Percentiles rank a stretch among this genome's conserved stretches.
Conservation (phyloP, 2,329 filamentous ascomycete species). For the Alternaria panax region DNA sequence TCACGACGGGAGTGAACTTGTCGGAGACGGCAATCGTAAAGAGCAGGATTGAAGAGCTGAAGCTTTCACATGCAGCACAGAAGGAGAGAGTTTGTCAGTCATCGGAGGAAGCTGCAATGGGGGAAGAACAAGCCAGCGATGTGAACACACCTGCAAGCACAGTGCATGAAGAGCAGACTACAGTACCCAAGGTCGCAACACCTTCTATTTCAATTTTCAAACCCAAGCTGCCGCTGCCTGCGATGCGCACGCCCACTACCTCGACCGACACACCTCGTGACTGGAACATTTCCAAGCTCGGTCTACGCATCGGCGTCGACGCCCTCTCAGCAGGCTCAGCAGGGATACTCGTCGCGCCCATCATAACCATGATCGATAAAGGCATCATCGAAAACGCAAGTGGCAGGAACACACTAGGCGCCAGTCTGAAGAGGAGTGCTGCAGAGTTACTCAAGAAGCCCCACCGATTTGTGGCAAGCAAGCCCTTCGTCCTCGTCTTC, state of each 20-base stretch:
- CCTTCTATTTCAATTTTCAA: constrained; percentile 9
- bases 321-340: constrained; percentile 72
- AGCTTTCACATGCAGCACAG: constrained; percentile 40
- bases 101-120: constrained; percentile 44
- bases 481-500: constrained; percentile 72
- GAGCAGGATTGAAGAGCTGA: not conserved
- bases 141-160: constrained; percentile 4
- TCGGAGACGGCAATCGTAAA: not conserved
- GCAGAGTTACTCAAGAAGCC: constrained; percentile 65
- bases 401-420: constrained; percentile 66
- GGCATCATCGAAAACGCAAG: constrained; percentile 85
- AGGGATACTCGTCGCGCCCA: constrained; percentile 77
- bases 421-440: constrained; percentile 68
- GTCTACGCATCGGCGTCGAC: constrained; percentile 72
- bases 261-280: constrained; percentile 9
- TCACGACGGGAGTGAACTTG: not conserved
- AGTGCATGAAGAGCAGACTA: not conserved
- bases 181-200: constrained; percentile 3
- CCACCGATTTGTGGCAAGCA: constrained; percentile 67
- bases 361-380: constrained; percentile 85
- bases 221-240: constrained; percentile 12
- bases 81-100: constrained; percentile 36
- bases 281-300: constrained; percentile 81
- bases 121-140: constrained; percentile 28
- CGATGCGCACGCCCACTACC: constrained; percentile 2